These are phyloP conservation scores for Fusarium armeniacum DNA, from an alignment of 2,329 filamentous ascomycete species.

Conservation along the genomic window DNA sequence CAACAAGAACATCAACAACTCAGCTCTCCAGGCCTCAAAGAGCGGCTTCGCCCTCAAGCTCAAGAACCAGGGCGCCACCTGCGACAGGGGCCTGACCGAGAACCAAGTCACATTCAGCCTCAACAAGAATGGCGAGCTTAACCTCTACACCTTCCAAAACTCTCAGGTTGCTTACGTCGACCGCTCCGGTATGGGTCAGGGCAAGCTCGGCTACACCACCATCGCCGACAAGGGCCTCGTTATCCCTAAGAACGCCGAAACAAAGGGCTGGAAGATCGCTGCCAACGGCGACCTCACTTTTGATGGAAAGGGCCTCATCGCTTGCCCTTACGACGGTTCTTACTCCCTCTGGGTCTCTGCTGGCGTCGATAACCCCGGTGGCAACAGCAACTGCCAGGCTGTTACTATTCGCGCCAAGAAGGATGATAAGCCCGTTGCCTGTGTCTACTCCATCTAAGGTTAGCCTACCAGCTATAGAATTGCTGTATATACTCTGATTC, in stretches of 20 bases:
- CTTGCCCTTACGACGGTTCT: constrained; percentile 63
- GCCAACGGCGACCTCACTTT: constrained; percentile 62
- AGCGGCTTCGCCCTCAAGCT: constrained; percentile 61
- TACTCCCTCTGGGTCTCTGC: constrained; percentile 58
- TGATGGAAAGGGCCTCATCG: constrained; percentile 61
- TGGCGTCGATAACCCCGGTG: constrained; percentile 54
- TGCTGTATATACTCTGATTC: too few relatives aligned
- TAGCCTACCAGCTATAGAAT: accelerated
- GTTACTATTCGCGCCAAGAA: constrained; percentile 53
- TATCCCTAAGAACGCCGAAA: constrained; percentile 60
- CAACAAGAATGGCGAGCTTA: constrained; percentile 57
- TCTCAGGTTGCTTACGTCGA: constrained; percentile 66
- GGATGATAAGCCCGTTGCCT: constrained; percentile 49
- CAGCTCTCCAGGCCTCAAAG: constrained; percentile 60
- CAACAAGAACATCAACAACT: constrained; percentile 61
- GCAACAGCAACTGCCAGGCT: constrained; percentile 56
- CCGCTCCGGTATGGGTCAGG: constrained; percentile 71
- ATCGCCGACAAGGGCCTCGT: constrained; percentile 49
- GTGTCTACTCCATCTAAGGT: constrained; percentile 1
- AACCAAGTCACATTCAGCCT: constrained; percentile 64
- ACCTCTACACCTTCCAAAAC: constrained; percentile 58
- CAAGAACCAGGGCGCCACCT: constrained; percentile 62
- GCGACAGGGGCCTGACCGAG: constrained; percentile 53
- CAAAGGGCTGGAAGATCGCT: constrained; percentile 63
- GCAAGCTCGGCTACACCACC: constrained; percentile 66